These are phyloP conservation scores for Dorcoceras hygrometricum DNA, from an alignment of 257 asterid species.

Conservation along the genomic window DNA sequence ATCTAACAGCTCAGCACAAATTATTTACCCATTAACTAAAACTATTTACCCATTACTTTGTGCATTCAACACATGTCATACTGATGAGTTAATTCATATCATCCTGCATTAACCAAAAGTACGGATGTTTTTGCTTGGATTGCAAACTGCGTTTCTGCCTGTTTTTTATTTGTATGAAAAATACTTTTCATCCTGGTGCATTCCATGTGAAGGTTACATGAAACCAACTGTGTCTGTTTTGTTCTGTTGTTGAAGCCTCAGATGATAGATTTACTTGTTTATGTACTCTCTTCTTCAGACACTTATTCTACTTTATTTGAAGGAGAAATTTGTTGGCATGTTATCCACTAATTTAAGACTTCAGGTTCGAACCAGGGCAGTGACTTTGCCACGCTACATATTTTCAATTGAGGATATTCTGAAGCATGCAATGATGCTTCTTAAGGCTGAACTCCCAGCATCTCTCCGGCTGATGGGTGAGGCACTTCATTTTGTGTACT, in stretches of 20 bases:
- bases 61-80: background rate
- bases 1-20: background rate
- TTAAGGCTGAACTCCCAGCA: slow-evolving; percentile 83
- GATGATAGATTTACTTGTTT: background rate
- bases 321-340: slow-evolving; percentile 13
- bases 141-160: background rate
- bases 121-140: background rate
- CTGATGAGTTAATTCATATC: background rate
- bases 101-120: background rate
- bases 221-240: background rate
- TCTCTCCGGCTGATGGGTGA: slow-evolving; percentile 91
- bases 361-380: slow-evolving; percentile 90
- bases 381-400: slow-evolving; percentile 63
- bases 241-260: background rate
- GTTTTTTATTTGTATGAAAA: too few relatives aligned
- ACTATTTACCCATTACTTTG: background rate
- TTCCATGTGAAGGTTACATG: background rate
- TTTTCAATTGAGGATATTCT: slow-evolving; percentile 71
- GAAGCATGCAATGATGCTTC: slow-evolving; percentile 83
- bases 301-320: slow-evolving; percentile 6
- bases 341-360: slow-evolving; percentile 24
- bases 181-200: background rate
- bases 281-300: background rate
- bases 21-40: background rate
- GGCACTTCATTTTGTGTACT: slow-evolving; percentile 14